Percentiles rank a stretch among this genome's conserved stretches.
phyloP scores from a whole-genome alignment of 352 stramenopile genomes.

The Phytophthora melonis region DNA sequence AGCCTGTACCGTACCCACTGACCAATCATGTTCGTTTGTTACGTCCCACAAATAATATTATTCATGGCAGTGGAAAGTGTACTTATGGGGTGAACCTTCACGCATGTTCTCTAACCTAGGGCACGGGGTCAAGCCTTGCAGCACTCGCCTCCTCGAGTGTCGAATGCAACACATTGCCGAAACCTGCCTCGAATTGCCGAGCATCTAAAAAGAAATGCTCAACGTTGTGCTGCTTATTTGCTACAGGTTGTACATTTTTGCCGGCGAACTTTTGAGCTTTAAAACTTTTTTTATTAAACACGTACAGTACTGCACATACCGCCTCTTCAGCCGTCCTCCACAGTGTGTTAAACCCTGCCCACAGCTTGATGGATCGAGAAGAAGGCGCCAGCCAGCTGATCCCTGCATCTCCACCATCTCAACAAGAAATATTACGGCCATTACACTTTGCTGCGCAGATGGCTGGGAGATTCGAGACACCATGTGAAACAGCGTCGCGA shows the following conservation, averaged over 20 bases:
- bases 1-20: not conserved
- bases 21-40: not conserved
- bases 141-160: not conserved
- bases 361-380: conserved; percentile 14
- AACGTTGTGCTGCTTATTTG: too few species aligned
- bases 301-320: too few species aligned
- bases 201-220: too few species aligned
- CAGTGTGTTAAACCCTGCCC: conserved; percentile 8
- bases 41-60: not conserved
- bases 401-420: conserved; percentile 38
- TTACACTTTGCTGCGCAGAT: conserved; percentile 3
- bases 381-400: conserved; percentile 13
- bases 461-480: conserved; percentile 16
- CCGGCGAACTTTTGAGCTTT: too few species aligned
- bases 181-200: too few species aligned
- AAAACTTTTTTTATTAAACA: too few species aligned
- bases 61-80: not conserved
- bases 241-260: too few species aligned
- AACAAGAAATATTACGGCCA: conserved; percentile 12
- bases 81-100: not conserved
- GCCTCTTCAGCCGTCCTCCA: not conserved
- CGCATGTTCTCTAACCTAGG: conserved; percentile 1
- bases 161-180: too few species aligned
- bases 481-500: conserved; percentile 22
- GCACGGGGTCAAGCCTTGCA: not conserved